These are phyloP conservation scores for Fusarium sp. DNA, from an alignment of 2,329 filamentous ascomycete species.

Conservation along the genomic window DNA sequence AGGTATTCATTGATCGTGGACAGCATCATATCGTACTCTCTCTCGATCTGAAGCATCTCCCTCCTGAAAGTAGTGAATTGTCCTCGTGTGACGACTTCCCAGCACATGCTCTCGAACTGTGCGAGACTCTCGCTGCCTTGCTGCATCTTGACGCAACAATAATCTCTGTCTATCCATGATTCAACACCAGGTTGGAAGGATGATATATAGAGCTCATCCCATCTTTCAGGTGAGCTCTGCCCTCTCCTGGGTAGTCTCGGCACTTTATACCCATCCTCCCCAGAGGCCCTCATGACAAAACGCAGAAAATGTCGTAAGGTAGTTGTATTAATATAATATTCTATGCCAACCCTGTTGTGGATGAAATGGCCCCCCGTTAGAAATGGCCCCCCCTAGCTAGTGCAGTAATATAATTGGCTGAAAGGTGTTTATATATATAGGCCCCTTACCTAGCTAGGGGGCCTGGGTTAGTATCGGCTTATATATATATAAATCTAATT, in stretches of 20 bases:
- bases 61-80: neutral
- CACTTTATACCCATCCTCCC: neutral
- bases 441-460: no score
- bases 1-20: neutral
- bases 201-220: neutral
- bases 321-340: no score
- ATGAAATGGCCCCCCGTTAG: no score
- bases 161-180: neutral
- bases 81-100: neutral
- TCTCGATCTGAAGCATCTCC: neutral
- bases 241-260: neutral
- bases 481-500: no score
- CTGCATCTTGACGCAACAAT: neutral
- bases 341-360: no score
- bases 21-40: neutral
- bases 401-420: no score
- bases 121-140: no score
- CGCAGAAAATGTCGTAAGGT: neutral
- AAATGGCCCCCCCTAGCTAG: no score
- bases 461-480: no score
- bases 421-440: no score
- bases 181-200: neutral
- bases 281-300: neutral
- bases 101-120: no score
- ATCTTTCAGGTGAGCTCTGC: neutral